Conservation (phyloP, 2,329 filamentous ascomycete species). For the Incumbomyces delicatus region DNA sequence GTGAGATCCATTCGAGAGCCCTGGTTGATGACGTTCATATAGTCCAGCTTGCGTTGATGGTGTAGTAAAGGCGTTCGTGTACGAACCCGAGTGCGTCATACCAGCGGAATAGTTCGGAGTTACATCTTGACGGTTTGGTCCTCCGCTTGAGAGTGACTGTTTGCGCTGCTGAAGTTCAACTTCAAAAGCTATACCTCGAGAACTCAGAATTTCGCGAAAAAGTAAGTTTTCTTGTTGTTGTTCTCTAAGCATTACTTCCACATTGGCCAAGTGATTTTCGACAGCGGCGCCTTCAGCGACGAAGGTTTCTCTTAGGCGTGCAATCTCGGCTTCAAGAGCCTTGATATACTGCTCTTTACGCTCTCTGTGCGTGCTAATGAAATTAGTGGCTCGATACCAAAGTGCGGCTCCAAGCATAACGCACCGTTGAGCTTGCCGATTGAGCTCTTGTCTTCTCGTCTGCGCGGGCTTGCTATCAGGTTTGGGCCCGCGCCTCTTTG, state of each 20-base stretch:
- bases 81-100: conserved; percentile 1
- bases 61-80: background rate
- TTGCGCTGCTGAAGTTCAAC: conserved; percentile 33
- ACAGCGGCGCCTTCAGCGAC: conserved; percentile 59
- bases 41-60: conserved; percentile 11
- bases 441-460: conserved; percentile 84
- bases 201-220: conserved; percentile 53
- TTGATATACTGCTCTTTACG: conserved; percentile 96
- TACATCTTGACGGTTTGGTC: background rate
- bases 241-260: conserved; percentile 65
- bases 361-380: conserved; percentile 78
- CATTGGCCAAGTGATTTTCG: conserved; percentile 40
- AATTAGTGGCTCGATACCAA: conserved; percentile 12
- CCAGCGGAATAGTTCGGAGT: conserved; percentile 1
- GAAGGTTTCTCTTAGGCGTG: conserved; percentile 66
- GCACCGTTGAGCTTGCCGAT: conserved; percentile 90
- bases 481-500: conserved; percentile 87
- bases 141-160: conserved; percentile 6
- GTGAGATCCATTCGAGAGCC: conserved; percentile 12
- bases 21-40: conserved; percentile 9
- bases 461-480: conserved; percentile 92
- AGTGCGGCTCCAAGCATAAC: conserved; percentile 9
- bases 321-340: conserved; percentile 79
- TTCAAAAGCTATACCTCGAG: conserved; percentile 51
- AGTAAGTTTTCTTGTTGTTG: conserved; percentile 70